Evolutionary conservation across 2,329 filamentous ascomycete species (phyloP).

Genomic region (Penicillium sclerotiorum): DNA sequence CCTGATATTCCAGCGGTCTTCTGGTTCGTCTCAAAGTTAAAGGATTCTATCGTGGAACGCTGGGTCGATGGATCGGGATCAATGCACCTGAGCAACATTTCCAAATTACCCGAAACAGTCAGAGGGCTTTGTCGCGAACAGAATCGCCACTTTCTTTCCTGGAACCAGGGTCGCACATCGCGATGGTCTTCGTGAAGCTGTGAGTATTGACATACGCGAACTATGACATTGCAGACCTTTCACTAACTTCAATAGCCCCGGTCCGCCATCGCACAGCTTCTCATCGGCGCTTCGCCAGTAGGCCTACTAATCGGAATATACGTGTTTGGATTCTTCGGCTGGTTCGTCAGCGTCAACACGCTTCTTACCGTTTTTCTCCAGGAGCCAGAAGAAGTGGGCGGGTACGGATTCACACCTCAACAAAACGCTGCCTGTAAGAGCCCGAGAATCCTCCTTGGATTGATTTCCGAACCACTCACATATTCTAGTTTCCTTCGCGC

Average conservation of each 20-base stretch:
- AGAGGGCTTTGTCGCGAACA: background rate
- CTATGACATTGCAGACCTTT: background rate
- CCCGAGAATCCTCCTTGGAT: no score
- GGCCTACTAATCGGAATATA: background rate
- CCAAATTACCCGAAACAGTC: background rate
- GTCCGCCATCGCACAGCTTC: background rate
- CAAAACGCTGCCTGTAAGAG: background rate
- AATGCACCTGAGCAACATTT: no score
- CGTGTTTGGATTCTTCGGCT: background rate
- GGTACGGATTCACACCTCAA: background rate
- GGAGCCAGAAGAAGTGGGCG: background rate
- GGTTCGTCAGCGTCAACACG: background rate
- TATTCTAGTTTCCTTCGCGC: background rate
- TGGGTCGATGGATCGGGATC: no score
- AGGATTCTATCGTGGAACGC: no score
- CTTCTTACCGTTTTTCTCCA: background rate
- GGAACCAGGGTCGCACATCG: background rate
- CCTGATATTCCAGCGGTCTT: no score
- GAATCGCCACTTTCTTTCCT: background rate
- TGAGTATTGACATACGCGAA: background rate
- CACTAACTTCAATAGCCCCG: background rate
- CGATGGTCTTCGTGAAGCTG: background rate
- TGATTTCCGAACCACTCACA: no score
- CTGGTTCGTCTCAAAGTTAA: no score
- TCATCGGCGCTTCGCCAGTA: background rate